Conservation (phyloP, 441 rosid species). For the Syzygium malaccense region DNA sequence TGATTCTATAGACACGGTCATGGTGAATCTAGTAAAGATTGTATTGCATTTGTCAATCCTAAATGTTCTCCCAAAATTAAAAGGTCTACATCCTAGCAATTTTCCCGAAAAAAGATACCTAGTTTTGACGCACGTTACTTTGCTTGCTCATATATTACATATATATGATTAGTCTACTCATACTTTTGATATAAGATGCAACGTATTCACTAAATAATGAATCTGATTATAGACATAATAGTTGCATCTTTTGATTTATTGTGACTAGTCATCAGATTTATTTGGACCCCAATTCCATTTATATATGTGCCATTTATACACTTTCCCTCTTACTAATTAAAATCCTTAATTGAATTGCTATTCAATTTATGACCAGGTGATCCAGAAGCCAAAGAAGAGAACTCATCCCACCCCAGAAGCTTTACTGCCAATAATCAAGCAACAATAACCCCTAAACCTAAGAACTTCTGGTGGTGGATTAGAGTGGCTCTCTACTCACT, state of each 20-base stretch:
- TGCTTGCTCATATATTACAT: not conserved
- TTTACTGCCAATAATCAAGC: not conserved
- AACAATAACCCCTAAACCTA: not conserved
- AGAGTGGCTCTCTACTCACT: conserved; percentile 18
- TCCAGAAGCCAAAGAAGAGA: conserved; percentile 7
- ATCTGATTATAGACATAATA: not conserved
- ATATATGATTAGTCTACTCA: no score
- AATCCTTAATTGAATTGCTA: not conserved
- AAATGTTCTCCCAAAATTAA: not conserved
- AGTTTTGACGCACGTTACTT: not conserved
- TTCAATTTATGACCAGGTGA: not conserved
- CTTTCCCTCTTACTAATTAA: not conserved
- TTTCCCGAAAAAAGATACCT: not conserved
- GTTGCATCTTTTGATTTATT: not conserved
- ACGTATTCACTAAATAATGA: not conserved
- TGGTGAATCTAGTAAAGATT: not conserved
- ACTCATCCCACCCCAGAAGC: not conserved
- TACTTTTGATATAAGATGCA: not conserved
- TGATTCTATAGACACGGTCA: no score
- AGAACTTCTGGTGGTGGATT: conserved; percentile 18
- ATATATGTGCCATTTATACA: not conserved
- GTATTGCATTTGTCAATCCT: not conserved
- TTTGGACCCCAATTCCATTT: not conserved
- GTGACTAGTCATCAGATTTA: not conserved
- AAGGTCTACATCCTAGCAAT: not conserved